A percentile compares a stretch with the other conserved stretches of the same genome.
phyloP scores from a whole-genome alignment of 2,329 filamentous ascomycete species.

The Aspergillus sp. region DNA sequence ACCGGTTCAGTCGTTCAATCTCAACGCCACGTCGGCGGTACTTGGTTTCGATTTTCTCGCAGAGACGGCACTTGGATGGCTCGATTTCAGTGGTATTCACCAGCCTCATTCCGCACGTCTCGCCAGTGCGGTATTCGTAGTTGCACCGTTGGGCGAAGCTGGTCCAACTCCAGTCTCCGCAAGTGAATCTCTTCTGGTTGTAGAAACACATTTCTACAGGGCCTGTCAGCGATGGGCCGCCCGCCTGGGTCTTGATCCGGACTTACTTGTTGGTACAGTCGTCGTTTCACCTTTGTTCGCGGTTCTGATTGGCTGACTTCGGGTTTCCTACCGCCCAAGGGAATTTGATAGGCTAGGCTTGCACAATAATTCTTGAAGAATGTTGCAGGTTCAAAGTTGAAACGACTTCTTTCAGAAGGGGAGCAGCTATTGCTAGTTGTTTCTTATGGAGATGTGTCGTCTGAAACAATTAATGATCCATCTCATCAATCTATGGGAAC shows the following conservation, averaged over 20 bases:
- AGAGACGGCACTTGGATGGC: constrained; percentile 72
- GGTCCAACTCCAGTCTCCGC: constrained; percentile 93
- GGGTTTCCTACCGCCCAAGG: constrained; percentile 24
- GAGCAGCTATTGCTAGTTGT: constrained; percentile 23
- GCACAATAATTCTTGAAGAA: constrained; percentile 22
- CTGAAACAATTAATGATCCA: constrained; percentile 36
- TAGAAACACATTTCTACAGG: constrained; percentile 83
- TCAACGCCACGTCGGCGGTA: constrained; percentile 72
- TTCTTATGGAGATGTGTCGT: constrained; percentile 22
- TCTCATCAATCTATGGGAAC: constrained; percentile 27
- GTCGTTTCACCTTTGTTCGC: constrained; percentile 35
- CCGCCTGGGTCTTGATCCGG: constrained; percentile 22
- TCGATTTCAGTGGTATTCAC: constrained; percentile 72
- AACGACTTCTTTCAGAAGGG: constrained; percentile 21
- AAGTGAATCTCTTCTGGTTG: constrained; percentile 81
- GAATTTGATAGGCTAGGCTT: constrained; percentile 36
- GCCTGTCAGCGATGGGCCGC: constrained; percentile 29
- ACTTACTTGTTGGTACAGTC: constrained; percentile 33
- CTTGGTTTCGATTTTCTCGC: constrained; percentile 87
- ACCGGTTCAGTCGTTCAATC: constrained; percentile 71
- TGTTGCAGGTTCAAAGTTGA: constrained; percentile 23
- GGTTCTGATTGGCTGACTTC: constrained; percentile 33
- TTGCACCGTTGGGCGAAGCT: constrained; percentile 90
- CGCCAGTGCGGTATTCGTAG: constrained; percentile 91
- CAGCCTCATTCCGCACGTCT: constrained; percentile 93